Percentiles rank a stretch among this genome's conserved stretches.
Evolutionary conservation across 2,329 filamentous ascomycete genomes (phyloP).

Genomic region (Cordyceps militaris): DNA sequence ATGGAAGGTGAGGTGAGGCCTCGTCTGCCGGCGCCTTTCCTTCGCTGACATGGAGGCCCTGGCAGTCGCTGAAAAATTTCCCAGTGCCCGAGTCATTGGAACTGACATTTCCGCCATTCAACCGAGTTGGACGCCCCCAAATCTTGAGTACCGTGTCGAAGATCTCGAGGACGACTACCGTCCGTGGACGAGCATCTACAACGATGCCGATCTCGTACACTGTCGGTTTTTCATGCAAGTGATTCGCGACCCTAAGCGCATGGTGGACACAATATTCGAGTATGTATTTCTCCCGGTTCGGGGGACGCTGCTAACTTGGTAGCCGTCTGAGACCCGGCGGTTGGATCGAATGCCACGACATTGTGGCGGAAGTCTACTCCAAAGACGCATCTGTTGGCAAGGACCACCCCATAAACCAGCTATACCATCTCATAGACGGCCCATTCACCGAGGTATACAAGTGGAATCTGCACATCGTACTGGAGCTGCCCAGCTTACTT

Average conservation of each 20-base stretch:
- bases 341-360: slow-evolving; percentile 34
- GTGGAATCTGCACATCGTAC: slow-evolving; percentile 28
- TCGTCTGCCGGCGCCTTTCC: background rate
- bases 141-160: slow-evolving; percentile 43
- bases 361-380: slow-evolving; percentile 25
- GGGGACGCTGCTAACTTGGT: background rate
- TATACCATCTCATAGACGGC: slow-evolving; percentile 27
- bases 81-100: slow-evolving; percentile 39
- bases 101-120: slow-evolving; percentile 39
- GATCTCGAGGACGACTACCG: slow-evolving; percentile 30
- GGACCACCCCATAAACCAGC: slow-evolving; percentile 26
- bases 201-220: slow-evolving; percentile 46
- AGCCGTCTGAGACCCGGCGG: slow-evolving; percentile 32
- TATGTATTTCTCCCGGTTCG: slow-evolving; percentile 17
- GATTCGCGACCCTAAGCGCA: slow-evolving; percentile 41
- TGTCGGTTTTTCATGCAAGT: slow-evolving; percentile 43
- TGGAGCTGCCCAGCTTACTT: slow-evolving; percentile 23
- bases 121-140: slow-evolving; percentile 44
- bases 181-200: slow-evolving; percentile 30
- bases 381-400: slow-evolving; percentile 24
- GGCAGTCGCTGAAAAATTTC: slow-evolving; percentile 38
- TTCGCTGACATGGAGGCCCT: slow-evolving; percentile 12
- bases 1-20: slow-evolving; percentile 35
- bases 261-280: slow-evolving; percentile 42
- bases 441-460: slow-evolving; percentile 27